phyloP scores from a whole-genome alignment of 495 filamentous ascomycete genomes.

The Copromyces sp. region DNA sequence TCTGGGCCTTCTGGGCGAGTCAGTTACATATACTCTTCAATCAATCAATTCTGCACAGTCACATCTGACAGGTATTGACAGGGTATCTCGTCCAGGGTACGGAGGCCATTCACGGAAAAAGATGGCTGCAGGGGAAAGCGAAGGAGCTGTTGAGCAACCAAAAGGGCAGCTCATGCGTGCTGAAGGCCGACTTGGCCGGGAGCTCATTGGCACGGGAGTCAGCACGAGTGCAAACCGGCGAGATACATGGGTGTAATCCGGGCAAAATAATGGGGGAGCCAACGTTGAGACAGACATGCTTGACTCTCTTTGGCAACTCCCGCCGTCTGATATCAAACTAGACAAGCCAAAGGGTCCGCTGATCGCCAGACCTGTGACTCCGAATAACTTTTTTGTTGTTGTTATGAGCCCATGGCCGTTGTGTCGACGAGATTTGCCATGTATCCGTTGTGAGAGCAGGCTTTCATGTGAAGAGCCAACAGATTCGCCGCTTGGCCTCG shows the following conservation, averaged over 20 bases:
- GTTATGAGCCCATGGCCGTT: not conserved
- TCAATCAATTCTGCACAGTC: too few relatives aligned
- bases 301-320: conserved; percentile 13
- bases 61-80: conserved; percentile 23
- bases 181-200: conserved; percentile 13
- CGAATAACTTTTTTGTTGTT: not conserved
- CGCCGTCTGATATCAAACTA: conserved; percentile 5
- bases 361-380: conserved; percentile 5
- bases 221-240: conserved; percentile 10
- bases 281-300: conserved; percentile 7
- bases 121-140: conserved; percentile 20
- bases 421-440: not conserved
- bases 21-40: too few relatives aligned
- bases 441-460: not conserved
- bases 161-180: conserved; percentile 25
- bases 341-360: conserved; percentile 4
- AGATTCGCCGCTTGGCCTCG: not conserved
- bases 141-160: conserved; percentile 24
- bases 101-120: conserved; percentile 17
- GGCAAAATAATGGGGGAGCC: conserved; percentile 3
- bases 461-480: not conserved
- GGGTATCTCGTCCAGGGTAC: conserved; percentile 11
- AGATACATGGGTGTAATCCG: conserved; percentile 12
- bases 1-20: too few relatives aligned
- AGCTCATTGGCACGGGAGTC: conserved; percentile 22